Evolutionary conservation across 768 basidiomycete genomes (phyloP).

Genomic region (Mycena sanguinolenta): DNA sequence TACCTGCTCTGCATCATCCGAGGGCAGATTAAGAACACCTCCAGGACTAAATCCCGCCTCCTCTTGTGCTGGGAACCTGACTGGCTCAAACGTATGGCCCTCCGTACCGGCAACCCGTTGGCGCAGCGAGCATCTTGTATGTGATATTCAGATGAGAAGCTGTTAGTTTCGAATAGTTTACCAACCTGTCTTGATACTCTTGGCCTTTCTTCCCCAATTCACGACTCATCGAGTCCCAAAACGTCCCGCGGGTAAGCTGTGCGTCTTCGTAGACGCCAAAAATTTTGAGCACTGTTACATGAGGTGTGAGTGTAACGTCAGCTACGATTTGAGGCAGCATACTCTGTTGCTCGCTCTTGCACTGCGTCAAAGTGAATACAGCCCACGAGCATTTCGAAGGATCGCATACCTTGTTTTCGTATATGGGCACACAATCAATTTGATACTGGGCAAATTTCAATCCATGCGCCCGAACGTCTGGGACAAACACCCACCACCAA

Average conservation of each 20-base stretch:
- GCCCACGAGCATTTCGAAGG: background rate
- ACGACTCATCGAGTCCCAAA: conserved; percentile 30
- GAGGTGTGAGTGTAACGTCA: background rate
- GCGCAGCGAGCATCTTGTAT: conserved; percentile 21
- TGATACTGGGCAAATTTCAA: conserved; percentile 27
- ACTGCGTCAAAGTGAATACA: background rate
- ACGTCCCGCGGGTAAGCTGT: conserved; percentile 21
- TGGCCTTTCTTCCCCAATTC: conserved; percentile 22
- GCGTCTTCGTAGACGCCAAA: conserved; percentile 22
- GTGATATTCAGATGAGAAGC: background rate
- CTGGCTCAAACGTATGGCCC: conserved; percentile 5
- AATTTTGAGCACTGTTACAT: conserved; percentile 22
- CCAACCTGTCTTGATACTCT: conserved; percentile 23
- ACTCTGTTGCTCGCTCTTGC: conserved; percentile 27
- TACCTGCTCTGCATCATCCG: conserved; percentile 35
- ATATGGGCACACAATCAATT: conserved; percentile 16
- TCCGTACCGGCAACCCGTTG: background rate
- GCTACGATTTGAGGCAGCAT: background rate
- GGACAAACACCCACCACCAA: conserved; percentile 20
- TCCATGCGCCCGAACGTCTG: background rate
- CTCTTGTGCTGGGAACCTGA: conserved; percentile 2
- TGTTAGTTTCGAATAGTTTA: too few relatives aligned
- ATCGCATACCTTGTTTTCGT: conserved; percentile 12
- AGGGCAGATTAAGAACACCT: conserved; percentile 22
- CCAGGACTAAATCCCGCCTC: conserved; percentile 3